phyloP scores from a whole-genome alignment of 352 stramenopile genomes.

The Thraustotheca clavata region DNA sequence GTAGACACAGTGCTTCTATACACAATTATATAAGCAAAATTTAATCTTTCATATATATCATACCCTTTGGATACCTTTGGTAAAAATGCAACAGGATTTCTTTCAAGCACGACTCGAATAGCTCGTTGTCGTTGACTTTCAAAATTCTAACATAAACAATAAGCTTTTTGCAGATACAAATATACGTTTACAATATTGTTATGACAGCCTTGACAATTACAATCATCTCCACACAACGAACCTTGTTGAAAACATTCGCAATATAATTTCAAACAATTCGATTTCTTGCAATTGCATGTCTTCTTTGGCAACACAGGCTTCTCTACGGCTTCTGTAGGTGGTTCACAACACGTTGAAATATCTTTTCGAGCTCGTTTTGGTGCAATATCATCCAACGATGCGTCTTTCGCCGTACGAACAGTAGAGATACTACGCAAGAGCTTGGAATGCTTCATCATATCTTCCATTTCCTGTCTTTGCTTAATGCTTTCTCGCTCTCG shows the following conservation, averaged over 20 bases:
- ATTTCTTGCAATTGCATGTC: conserved; percentile 95
- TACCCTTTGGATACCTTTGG: conserved; percentile 83
- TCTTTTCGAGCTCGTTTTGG: neutral
- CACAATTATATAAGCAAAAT: neutral
- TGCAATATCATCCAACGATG: neutral
- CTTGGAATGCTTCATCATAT: conserved; percentile 22
- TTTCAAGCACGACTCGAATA: conserved; percentile 82
- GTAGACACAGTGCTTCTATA: conserved; percentile 24
- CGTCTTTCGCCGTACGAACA: neutral
- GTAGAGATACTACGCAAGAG: conserved; percentile 16
- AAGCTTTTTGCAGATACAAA: neutral
- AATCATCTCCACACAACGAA: conserved; percentile 45
- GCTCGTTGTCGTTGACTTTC: conserved; percentile 54
- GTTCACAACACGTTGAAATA: neutral
- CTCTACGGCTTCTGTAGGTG: neutral
- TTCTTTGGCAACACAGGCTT: conserved; percentile 14
- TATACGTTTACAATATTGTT: conserved; percentile 37
- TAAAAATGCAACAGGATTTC: conserved; percentile 92
- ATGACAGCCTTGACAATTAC: conserved; percentile 67
- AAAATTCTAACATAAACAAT: neutral
- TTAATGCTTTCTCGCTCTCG: conserved; percentile 10
- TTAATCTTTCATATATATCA: neutral
- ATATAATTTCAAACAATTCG: conserved; percentile 93
- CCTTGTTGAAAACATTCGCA: conserved; percentile 68
- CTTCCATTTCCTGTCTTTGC: conserved; percentile 21